Evolutionary conservation across 108 stramenopile genomes (phyloP).

Genomic region (Craspedostauros australis): DNA sequence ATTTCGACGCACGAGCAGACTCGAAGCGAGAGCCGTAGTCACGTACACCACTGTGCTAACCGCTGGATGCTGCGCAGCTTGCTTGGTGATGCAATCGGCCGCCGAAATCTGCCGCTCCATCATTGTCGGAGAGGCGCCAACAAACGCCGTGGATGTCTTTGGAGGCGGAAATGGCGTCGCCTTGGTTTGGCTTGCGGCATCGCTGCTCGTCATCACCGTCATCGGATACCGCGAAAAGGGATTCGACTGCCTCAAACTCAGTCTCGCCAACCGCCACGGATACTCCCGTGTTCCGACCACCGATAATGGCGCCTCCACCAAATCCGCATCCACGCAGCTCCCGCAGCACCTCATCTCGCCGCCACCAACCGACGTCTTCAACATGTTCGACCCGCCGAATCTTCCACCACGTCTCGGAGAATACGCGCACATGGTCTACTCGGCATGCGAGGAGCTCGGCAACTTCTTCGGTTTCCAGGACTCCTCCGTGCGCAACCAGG

Average conservation of each 20-base stretch:
- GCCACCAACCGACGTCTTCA: conserved; percentile 48
- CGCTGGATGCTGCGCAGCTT: conserved; percentile 43
- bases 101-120: no score
- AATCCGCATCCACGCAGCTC: conserved; percentile 31
- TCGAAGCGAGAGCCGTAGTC: no score
- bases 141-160: no score
- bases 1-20: no score
- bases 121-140: no score
- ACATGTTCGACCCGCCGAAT: conserved; percentile 89
- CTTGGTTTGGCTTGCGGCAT: conserved; percentile 53
- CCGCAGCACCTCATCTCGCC: conserved; percentile 18
- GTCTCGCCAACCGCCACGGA: conserved; percentile 2
- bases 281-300: conserved; percentile 12
- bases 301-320: conserved; percentile 14
- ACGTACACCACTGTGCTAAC: conserved; percentile 52
- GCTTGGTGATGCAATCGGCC: conserved; percentile 33
- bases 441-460: conserved; percentile 87
- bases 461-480: conserved; percentile 93
- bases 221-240: conserved; percentile 55
- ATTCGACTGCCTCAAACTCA: conserved; percentile 11
- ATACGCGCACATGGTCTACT: conserved; percentile 91
- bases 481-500: conserved; percentile 91
- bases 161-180: no score
- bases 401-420: conserved; percentile 84
- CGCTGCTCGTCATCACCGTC: conserved; percentile 39